Evolutionary conservation across 2,329 filamentous ascomycete genomes (phyloP).

Genomic region (Diaporthe ampelina): DNA sequence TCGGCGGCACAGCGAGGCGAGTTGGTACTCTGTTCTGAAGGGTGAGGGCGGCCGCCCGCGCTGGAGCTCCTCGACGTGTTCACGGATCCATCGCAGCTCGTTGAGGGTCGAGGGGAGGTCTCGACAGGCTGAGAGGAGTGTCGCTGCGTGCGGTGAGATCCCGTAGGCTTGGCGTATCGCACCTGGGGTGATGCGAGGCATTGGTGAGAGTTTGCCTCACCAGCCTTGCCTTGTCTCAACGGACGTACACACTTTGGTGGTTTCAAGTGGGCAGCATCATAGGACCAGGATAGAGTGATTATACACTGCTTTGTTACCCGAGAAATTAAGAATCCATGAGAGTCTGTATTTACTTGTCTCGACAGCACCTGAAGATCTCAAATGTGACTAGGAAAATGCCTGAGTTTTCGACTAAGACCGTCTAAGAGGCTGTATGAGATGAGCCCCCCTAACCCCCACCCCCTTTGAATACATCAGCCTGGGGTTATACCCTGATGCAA

Average conservation of each 20-base stretch:
- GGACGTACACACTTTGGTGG: not conserved
- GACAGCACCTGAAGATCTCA: too few relatives aligned
- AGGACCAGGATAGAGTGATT: not conserved
- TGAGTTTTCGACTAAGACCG: not conserved
- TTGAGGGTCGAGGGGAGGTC: conserved; percentile 73
- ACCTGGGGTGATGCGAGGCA: conserved; percentile 75
- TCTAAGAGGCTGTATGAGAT: too few relatives aligned
- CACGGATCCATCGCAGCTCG: conserved; percentile 81
- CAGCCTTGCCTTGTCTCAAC: not conserved
- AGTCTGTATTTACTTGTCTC: not conserved
- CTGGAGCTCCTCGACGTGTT: conserved; percentile 61
- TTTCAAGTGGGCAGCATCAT: not conserved
- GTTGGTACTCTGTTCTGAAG: conserved; percentile 5
- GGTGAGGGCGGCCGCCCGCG: not conserved
- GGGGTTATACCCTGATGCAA: conserved; percentile 10
- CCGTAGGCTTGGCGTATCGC: conserved; percentile 68
- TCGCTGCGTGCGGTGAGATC: conserved; percentile 68
- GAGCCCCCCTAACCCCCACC: not conserved
- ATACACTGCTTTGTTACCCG: not conserved
- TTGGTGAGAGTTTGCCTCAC: conserved; percentile 47
- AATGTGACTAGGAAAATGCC: not conserved
- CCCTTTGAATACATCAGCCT: rapidly evolving
- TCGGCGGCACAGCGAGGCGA: conserved; percentile 61
- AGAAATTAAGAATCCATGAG: too few relatives aligned
- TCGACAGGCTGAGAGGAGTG: conserved; percentile 75